Evolutionary conservation across 2,329 filamentous ascomycete species (phyloP).

Genomic region (Penicillium sp.): DNA sequence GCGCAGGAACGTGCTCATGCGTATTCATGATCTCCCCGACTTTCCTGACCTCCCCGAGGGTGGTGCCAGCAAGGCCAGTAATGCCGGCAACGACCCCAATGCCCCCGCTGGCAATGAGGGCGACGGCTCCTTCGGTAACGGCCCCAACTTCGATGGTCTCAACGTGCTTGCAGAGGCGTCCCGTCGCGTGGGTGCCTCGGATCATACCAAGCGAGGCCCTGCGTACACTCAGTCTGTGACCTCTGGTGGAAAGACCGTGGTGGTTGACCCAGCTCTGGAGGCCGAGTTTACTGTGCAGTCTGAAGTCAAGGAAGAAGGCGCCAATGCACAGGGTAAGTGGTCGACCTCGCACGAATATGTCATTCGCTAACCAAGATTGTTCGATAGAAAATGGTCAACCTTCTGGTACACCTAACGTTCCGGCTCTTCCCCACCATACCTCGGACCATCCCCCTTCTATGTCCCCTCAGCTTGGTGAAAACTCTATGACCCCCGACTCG

Average conservation of each 20-base stretch:
- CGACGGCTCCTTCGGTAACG: slow-evolving; percentile 49
- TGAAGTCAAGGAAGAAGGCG: slow-evolving; percentile 28
- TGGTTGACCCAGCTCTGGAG: slow-evolving; percentile 48
- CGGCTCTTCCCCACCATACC: slow-evolving; percentile 36
- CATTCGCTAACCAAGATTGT: slow-evolving; percentile 19
- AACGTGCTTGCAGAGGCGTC: slow-evolving; percentile 89
- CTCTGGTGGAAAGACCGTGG: slow-evolving; percentile 44
- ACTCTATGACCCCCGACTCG: slow-evolving; percentile 39
- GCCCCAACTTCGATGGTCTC: slow-evolving; percentile 73
- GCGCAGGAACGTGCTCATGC: slow-evolving; percentile 71
- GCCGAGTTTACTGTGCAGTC: slow-evolving; percentile 41
- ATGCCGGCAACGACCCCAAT: slow-evolving; percentile 42
- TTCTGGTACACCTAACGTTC: slow-evolving; percentile 33
- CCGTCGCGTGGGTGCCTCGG: slow-evolving; percentile 66
- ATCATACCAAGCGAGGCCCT: slow-evolving; percentile 48
- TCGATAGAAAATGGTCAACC: slow-evolving; percentile 33
- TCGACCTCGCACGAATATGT: background rate
- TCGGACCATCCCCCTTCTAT: slow-evolving; percentile 36
- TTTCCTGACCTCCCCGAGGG: slow-evolving; percentile 58
- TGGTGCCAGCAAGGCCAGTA: slow-evolving; percentile 32
- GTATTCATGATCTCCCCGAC: slow-evolving; percentile 71
- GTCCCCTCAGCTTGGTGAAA: slow-evolving; percentile 38
- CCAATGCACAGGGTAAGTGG: slow-evolving; percentile 19
- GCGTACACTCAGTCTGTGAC: slow-evolving; percentile 44
- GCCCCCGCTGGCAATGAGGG: slow-evolving; percentile 38